Percentiles rank a stretch among this genome's conserved stretches.
Evolutionary conservation across 2,329 filamentous ascomycete species (phyloP).

Genomic region (Coniochaeta sp.): DNA sequence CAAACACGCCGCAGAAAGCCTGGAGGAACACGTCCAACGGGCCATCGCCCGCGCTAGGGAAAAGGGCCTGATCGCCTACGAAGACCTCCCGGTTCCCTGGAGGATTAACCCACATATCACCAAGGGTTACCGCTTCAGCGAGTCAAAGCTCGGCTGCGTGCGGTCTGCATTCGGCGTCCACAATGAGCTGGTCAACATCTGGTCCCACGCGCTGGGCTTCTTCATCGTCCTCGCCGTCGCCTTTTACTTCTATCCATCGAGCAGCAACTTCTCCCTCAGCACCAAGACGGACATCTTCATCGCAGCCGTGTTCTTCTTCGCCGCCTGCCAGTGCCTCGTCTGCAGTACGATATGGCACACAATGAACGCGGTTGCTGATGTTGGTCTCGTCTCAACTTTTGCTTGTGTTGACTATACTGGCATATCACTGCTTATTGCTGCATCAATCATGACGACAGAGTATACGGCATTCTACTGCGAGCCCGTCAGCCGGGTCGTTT

Average conservation of each 20-base stretch:
- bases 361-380: constrained; percentile 93
- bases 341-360: constrained; percentile 98
- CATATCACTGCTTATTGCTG: constrained; percentile 88
- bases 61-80: constrained; percentile 77
- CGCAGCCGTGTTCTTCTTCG: constrained; percentile 91
- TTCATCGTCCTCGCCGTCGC: constrained; percentile 80
- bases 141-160: constrained; percentile 84
- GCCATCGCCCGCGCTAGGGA: constrained; percentile 71
- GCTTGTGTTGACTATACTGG: constrained; percentile 98
- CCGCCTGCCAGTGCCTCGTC: constrained; percentile 86
- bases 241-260: constrained; percentile 92
- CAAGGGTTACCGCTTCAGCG: constrained; percentile 86
- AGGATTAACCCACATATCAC: constrained; percentile 90
- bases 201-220: constrained; percentile 90
- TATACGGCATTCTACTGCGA: constrained; percentile 99
- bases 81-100: constrained; percentile 89
- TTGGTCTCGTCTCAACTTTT: constrained; percentile 85
- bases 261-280: constrained; percentile 77
- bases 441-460: constrained; percentile 95
- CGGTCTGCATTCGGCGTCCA: constrained; percentile 76
- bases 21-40: constrained; percentile 78
- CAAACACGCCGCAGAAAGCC: constrained; percentile 69
- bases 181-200: constrained; percentile 96
- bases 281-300: constrained; percentile 86
- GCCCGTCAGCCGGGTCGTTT: constrained; percentile 75